These are phyloP conservation scores for Cyberlindnera xishuangbannaensis DNA, from an alignment of 805 yeast genomes.

Conservation along the genomic window DNA sequence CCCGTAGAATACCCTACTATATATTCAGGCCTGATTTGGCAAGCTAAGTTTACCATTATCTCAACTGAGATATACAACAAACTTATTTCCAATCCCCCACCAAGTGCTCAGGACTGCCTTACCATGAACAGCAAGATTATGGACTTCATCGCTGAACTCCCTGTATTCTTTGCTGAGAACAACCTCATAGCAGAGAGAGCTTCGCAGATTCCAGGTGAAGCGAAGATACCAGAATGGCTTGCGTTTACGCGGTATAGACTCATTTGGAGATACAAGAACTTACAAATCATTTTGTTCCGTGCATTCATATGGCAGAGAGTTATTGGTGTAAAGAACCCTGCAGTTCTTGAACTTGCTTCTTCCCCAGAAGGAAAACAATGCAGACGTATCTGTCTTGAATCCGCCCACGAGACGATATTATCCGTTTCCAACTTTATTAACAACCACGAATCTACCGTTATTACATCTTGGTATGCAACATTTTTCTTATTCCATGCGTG, in stretches of 20 bases:
- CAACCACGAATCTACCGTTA: slow-evolving; percentile 34
- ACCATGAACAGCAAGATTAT: slow-evolving; percentile 38
- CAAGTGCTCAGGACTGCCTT: slow-evolving; percentile 45
- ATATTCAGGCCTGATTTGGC: slow-evolving; percentile 53
- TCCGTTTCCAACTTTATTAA: slow-evolving; percentile 39
- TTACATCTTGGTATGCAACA: slow-evolving; percentile 58
- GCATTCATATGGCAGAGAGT: slow-evolving; percentile 53
- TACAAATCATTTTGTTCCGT: slow-evolving; percentile 49
- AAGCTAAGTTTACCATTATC: slow-evolving; percentile 42
- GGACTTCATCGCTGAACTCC: slow-evolving; percentile 37
- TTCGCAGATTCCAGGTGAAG: slow-evolving; percentile 18
- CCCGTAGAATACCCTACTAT: slow-evolving; percentile 41
- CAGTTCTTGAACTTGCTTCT: slow-evolving; percentile 27
- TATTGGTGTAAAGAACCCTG: slow-evolving; percentile 32
- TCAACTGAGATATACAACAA: slow-evolving; percentile 45
- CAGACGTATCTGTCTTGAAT: slow-evolving; percentile 42
- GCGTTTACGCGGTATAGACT: slow-evolving; percentile 46
- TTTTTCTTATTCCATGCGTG: slow-evolving; percentile 61
- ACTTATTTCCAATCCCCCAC: slow-evolving; percentile 41
- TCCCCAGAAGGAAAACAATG: slow-evolving; percentile 44
- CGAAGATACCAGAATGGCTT: slow-evolving; percentile 44
- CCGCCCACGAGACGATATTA: slow-evolving; percentile 46
- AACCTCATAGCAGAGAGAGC: slow-evolving; percentile 26
- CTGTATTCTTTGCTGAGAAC: slow-evolving; percentile 42
- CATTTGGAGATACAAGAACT: slow-evolving; percentile 52